Percentiles rank a stretch among this genome's conserved stretches.
These are phyloP conservation scores for Populus nigra DNA, from an alignment of 345 rosid genomes.

Conservation along the genomic window DNA sequence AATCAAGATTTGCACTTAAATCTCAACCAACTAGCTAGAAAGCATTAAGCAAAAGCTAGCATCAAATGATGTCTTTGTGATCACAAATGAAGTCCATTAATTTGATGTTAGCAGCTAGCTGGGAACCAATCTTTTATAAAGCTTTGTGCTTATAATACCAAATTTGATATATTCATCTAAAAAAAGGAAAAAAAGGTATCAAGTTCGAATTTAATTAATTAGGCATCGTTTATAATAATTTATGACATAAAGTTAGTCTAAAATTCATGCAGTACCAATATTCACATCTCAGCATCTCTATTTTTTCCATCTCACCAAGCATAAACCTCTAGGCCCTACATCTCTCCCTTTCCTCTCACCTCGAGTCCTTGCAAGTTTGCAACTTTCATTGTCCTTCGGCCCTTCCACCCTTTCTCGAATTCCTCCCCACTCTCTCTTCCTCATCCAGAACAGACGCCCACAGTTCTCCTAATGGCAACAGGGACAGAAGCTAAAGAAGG, in stretches of 20 bases:
- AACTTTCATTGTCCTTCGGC: constrained; percentile 8
- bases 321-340: constrained; percentile 20
- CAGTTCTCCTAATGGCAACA: constrained; percentile 36
- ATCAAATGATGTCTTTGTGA: neutral
- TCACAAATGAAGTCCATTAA: neutral
- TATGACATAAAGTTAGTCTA: neutral
- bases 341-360: constrained; percentile 10
- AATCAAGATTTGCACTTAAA: neutral
- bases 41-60: constrained; percentile 7
- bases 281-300: neutral
- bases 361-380: neutral
- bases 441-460: neutral
- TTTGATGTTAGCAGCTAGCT: neutral
- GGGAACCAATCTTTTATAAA: neutral
- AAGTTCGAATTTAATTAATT: constrained; percentile 11
- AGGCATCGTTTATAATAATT: neutral
- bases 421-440: constrained; percentile 4
- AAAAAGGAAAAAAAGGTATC: constrained; percentile 9
- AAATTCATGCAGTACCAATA: neutral
- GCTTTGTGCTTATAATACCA: neutral
- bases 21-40: neutral
- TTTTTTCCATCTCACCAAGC: constrained; percentile 20
- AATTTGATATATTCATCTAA: neutral
- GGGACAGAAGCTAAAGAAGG: constrained; percentile 18
- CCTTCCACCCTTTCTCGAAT: neutral